A percentile compares a stretch with the other conserved stretches of the same genome.
phyloP scores from a whole-genome alignment of 2,329 filamentous ascomycete genomes.

The Blastomyces gilchristii region DNA sequence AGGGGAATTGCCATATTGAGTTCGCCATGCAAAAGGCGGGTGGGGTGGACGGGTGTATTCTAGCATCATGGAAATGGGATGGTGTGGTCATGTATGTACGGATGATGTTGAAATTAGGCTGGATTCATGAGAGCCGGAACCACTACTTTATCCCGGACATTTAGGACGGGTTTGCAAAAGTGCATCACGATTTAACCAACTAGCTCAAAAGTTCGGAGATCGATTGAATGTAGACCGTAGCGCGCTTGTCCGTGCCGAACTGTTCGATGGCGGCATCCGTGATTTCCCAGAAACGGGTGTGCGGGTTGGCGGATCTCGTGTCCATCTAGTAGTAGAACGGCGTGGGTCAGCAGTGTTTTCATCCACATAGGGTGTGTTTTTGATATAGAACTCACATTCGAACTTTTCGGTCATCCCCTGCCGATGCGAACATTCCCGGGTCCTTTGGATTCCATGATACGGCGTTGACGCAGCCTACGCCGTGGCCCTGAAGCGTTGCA shows the following conservation, averaged over 20 bases:
- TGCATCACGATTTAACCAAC: not conserved
- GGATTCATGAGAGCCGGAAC: not conserved
- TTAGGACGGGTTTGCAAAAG: not conserved
- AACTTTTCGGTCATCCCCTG: slow-evolving; percentile 75
- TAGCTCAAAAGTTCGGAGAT: slow-evolving; percentile 16
- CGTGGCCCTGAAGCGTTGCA: slow-evolving; percentile 64
- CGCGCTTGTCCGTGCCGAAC: slow-evolving; percentile 33
- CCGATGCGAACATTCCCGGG: slow-evolving; percentile 76
- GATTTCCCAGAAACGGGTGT: slow-evolving; percentile 21
- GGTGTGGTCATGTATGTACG: not conserved
- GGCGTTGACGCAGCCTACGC: slow-evolving; percentile 64
- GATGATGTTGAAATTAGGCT: not conserved
- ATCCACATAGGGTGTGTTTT: too few relatives aligned
- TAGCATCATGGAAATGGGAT: not conserved
- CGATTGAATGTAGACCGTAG: slow-evolving; percentile 30
- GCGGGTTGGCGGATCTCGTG: slow-evolving; percentile 23
- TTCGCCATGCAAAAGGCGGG: not conserved
- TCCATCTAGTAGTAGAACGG: slow-evolving; percentile 24
- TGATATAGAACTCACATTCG: slow-evolving; percentile 57
- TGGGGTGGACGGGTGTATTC: not conserved
- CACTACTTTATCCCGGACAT: not conserved
- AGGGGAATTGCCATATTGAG: not conserved
- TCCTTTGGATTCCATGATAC: slow-evolving; percentile 82
- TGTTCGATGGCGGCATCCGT: slow-evolving; percentile 25
- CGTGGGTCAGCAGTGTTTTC: not conserved